A percentile compares a stretch with the other conserved stretches of the same genome.
phyloP scores from a whole-genome alignment of 805 yeast genomes.

The Yarrowia osloensis region DNA sequence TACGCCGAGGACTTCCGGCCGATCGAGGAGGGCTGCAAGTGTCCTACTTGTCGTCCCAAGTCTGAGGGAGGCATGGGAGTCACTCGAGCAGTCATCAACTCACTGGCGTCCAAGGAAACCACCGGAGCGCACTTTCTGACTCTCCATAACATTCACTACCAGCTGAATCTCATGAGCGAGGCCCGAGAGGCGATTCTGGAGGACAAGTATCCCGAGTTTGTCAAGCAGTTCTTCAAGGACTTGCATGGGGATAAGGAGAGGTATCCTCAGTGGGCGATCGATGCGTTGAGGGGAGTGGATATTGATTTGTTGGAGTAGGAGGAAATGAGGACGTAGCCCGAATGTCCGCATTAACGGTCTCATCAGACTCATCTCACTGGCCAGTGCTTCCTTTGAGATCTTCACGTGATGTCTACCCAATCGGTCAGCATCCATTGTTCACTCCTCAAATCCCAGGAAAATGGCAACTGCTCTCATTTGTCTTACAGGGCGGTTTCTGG shows the following conservation, averaged over 20 bases:
- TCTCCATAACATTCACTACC: constrained; percentile 48
- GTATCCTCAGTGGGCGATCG: constrained; percentile 49
- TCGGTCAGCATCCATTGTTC: no score
- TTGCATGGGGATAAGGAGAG: constrained; percentile 42
- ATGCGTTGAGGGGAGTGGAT: constrained; percentile 45
- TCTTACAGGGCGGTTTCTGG: no score
- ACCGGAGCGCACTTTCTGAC: constrained; percentile 50
- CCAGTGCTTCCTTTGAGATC: no score
- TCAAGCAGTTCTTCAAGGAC: constrained; percentile 43
- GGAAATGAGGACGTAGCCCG: neutral
- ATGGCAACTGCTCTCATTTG: no score
- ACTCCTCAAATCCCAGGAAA: no score
- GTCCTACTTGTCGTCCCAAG: constrained; percentile 46
- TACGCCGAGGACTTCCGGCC: constrained; percentile 44
- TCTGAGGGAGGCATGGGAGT: constrained; percentile 44
- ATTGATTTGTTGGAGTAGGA: constrained; percentile 39
- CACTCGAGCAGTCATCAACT: constrained; percentile 45
- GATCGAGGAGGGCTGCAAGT: constrained; percentile 46
- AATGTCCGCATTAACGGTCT: no score
- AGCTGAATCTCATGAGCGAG: constrained; percentile 47
- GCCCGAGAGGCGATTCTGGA: constrained; percentile 46
- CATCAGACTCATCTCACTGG: no score
- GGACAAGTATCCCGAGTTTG: constrained; percentile 45
- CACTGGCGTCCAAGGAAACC: constrained; percentile 47
- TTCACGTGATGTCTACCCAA: no score